Conservation (phyloP, 192 early-diverging fungal genomes). For the Pilobolus umbonatus region DNA sequence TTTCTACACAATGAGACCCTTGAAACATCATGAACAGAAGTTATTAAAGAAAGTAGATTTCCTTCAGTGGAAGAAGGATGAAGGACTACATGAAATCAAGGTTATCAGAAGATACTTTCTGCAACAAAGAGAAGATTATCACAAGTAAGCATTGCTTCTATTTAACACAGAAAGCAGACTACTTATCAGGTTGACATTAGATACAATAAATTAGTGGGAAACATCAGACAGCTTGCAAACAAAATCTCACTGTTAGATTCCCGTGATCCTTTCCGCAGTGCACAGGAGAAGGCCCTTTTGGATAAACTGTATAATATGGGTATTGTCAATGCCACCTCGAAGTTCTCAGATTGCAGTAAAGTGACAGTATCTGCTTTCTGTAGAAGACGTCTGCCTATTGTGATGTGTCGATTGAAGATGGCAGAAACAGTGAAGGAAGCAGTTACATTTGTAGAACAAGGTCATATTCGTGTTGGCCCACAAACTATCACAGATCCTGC, state of each 20-base stretch:
- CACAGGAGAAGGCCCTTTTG: constrained; percentile 73
- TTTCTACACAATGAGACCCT: constrained; percentile 56
- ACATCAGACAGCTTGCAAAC: constrained; percentile 79
- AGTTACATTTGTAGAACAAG: constrained; percentile 88
- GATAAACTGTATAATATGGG: constrained; percentile 87
- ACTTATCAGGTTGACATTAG: constrained; percentile 25
- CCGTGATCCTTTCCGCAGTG: constrained; percentile 70
- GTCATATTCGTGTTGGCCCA: constrained; percentile 91
- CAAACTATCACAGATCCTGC: constrained; percentile 88
- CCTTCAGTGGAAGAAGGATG: constrained; percentile 86
- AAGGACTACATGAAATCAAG: constrained; percentile 76
- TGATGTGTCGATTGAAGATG: constrained; percentile 95
- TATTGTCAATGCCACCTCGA: constrained; percentile 69
- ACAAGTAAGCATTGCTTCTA: constrained; percentile 50
- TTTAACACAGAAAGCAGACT: background rate
- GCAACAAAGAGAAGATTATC: constrained; percentile 83
- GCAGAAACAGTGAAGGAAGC: constrained; percentile 89
- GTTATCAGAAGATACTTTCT: constrained; percentile 89
- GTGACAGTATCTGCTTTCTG: constrained; percentile 87
- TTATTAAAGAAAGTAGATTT: constrained; percentile 95
- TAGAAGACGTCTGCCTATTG: constrained; percentile 79
- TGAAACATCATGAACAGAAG: constrained; percentile 95
- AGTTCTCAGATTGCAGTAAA: constrained; percentile 73
- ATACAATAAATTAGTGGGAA: constrained; percentile 80
- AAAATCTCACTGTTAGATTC: constrained; percentile 80